Percentiles rank a stretch among this genome's conserved stretches.
These are phyloP conservation scores for Boletus sp. DNA, from an alignment of 768 basidiomycete genomes.

Conservation along the genomic window DNA sequence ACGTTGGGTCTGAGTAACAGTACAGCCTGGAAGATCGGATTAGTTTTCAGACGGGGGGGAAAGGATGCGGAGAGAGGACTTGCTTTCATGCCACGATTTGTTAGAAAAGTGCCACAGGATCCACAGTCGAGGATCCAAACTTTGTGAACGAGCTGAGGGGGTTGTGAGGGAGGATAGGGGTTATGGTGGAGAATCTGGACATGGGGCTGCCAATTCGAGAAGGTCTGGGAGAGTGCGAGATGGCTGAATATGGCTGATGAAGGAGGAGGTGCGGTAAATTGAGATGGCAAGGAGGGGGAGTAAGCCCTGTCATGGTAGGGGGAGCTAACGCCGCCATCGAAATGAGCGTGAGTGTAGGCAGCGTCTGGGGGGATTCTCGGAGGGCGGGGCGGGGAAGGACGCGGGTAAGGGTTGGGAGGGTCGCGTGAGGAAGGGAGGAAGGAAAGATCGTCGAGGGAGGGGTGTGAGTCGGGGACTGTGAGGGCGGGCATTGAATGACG, in stretches of 20 bases:
- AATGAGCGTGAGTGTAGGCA: slow-evolving; percentile 25
- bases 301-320: slow-evolving; percentile 19
- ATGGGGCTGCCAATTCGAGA: slow-evolving; percentile 33
- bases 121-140: slow-evolving; percentile 83
- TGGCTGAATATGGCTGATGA: slow-evolving; percentile 30
- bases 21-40: slow-evolving; percentile 56
- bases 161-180: slow-evolving; percentile 44
- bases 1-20: slow-evolving; percentile 79
- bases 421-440: slow-evolving; percentile 1
- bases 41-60: background rate
- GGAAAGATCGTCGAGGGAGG: slow-evolving; percentile 2
- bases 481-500: slow-evolving; percentile 30
- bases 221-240: slow-evolving; percentile 16
- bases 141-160: slow-evolving; percentile 52
- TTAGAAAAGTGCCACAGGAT: slow-evolving; percentile 69
- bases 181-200: slow-evolving; percentile 37
- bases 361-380: slow-evolving; percentile 17
- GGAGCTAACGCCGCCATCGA: slow-evolving; percentile 11
- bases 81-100: slow-evolving; percentile 86
- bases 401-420: slow-evolving; percentile 23
- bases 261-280: slow-evolving; percentile 9
- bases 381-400: slow-evolving; percentile 15
- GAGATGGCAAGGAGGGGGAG: slow-evolving; percentile 10
- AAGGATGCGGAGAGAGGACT: slow-evolving; percentile 15
- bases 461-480: slow-evolving; percentile 11